A percentile compares a stretch with the other conserved stretches of the same genome.
phyloP scores from a whole-genome alignment of 495 filamentous ascomycete genomes.

The Cercophora sp. region DNA sequence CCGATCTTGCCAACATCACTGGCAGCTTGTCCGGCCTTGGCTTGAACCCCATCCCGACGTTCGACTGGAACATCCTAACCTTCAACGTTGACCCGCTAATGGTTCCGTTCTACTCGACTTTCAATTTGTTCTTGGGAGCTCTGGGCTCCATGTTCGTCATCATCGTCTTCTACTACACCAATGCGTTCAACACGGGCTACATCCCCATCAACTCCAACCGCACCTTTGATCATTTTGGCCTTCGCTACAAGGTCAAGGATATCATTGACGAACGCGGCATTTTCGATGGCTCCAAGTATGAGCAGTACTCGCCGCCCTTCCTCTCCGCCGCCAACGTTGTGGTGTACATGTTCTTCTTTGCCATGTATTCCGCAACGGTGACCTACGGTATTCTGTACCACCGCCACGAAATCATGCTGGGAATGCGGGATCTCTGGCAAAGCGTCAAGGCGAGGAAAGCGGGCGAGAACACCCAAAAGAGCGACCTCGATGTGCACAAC shows the following conservation, averaged over 20 bases:
- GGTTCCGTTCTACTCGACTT: slow-evolving; percentile 42
- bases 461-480: slow-evolving; percentile 5
- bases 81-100: slow-evolving; percentile 36
- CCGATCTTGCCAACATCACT: slow-evolving; percentile 26
- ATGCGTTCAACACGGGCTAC: slow-evolving; percentile 36
- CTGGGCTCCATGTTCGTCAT: slow-evolving; percentile 29
- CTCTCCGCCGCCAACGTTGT: slow-evolving; percentile 31
- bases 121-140: slow-evolving; percentile 37
- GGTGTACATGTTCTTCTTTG: slow-evolving; percentile 40
- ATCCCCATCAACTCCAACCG: slow-evolving; percentile 38
- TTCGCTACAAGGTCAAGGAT: slow-evolving; percentile 33
- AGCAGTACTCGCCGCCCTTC: slow-evolving; percentile 39
- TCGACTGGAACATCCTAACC: slow-evolving; percentile 41
- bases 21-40: slow-evolving; percentile 34
- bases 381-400: slow-evolving; percentile 38
- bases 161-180: slow-evolving; percentile 34
- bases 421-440: slow-evolving; percentile 26
- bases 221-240: slow-evolving; percentile 36
- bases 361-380: slow-evolving; percentile 36
- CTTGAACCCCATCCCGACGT: slow-evolving; percentile 38
- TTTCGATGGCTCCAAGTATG: slow-evolving; percentile 35
- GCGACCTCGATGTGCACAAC: slow-evolving; percentile 33
- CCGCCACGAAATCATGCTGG: slow-evolving; percentile 36
- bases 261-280: slow-evolving; percentile 34
- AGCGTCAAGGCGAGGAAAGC: slow-evolving; percentile 23